Conservation (phyloP, 345 rosid species). For the Aegle marmelos region DNA sequence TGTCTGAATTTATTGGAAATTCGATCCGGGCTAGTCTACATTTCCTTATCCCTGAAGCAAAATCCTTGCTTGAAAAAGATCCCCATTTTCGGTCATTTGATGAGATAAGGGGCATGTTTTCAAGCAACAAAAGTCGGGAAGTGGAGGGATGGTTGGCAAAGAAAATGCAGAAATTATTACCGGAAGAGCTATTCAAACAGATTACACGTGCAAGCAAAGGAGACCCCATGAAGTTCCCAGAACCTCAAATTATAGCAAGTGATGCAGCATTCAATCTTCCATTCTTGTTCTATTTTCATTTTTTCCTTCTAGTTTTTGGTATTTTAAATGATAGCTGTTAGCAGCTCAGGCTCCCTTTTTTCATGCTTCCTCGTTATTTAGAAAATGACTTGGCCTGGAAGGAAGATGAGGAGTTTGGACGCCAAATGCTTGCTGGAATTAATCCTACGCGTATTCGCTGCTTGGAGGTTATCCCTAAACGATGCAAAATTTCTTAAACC, state of each 20-base stretch:
- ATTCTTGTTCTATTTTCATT: neutral
- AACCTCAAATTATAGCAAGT: slow-evolving; percentile 56
- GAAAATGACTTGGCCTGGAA: slow-evolving; percentile 65
- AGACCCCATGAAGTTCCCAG: slow-evolving; percentile 31
- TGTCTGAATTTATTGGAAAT: slow-evolving; percentile 41
- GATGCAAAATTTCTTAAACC: neutral
- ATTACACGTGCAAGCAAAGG: slow-evolving; percentile 22
- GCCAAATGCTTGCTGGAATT: slow-evolving; percentile 84
- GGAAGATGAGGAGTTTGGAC: slow-evolving; percentile 69
- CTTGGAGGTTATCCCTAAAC: slow-evolving; percentile 36
- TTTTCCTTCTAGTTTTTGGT: slow-evolving; percentile 19
- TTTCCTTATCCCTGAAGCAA: slow-evolving; percentile 40
- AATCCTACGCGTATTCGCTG: slow-evolving; percentile 65
- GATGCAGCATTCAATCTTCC: slow-evolving; percentile 6
- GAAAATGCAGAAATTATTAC: slow-evolving; percentile 35
- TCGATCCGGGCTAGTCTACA: slow-evolving; percentile 36
- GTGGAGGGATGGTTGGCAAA: slow-evolving; percentile 18
- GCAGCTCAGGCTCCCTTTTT: neutral
- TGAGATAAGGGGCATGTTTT: slow-evolving; percentile 43
- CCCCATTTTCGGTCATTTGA: slow-evolving; percentile 47
- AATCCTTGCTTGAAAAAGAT: slow-evolving; percentile 27
- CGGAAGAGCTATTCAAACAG: slow-evolving; percentile 24
- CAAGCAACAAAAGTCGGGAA: slow-evolving; percentile 24
- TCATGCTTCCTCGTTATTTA: slow-evolving; percentile 9
- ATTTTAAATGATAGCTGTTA: slow-evolving; percentile 21